Evolutionary conservation across 1,139 yeast species (phyloP).

Genomic region (Candida smagusa): DNA sequence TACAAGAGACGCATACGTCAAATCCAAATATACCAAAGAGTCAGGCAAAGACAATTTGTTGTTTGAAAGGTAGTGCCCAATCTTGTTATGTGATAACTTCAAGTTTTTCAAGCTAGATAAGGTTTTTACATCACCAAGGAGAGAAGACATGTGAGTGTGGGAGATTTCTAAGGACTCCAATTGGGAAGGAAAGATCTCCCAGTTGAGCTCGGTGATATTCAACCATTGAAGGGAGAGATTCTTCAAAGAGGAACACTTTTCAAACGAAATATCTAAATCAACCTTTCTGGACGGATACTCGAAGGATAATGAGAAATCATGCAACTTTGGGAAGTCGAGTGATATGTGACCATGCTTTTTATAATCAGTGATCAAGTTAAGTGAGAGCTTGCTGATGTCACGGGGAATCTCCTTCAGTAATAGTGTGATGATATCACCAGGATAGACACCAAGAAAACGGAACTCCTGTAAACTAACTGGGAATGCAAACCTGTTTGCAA

Average conservation of each 20-base stretch:
- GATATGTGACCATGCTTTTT: too few species aligned
- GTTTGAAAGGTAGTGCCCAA: neutral
- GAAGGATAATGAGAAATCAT: too few species aligned
- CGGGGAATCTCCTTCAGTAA: too few species aligned
- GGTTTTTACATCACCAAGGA: neutral
- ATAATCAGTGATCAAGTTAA: too few species aligned
- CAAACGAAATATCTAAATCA: neutral
- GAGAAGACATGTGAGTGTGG: neutral
- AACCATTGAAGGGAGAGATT: neutral
- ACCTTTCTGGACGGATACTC: neutral
- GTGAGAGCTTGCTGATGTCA: too few species aligned
- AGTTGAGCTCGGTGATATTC: neutral
- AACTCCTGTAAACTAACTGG: too few species aligned
- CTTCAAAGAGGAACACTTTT: neutral
- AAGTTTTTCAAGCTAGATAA: neutral
- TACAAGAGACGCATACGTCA: neutral
- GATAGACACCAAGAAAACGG: too few species aligned
- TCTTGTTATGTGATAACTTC: neutral
- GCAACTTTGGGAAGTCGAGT: too few species aligned
- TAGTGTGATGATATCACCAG: too few species aligned
- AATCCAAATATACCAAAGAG: neutral
- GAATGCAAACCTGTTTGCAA: too few species aligned
- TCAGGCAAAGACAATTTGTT: neutral
- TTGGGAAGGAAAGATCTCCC: neutral
- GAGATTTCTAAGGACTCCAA: neutral